These are phyloP conservation scores for Chaetomium sp. DNA, from an alignment of 2,329 filamentous ascomycete genomes.

Conservation along the genomic window DNA sequence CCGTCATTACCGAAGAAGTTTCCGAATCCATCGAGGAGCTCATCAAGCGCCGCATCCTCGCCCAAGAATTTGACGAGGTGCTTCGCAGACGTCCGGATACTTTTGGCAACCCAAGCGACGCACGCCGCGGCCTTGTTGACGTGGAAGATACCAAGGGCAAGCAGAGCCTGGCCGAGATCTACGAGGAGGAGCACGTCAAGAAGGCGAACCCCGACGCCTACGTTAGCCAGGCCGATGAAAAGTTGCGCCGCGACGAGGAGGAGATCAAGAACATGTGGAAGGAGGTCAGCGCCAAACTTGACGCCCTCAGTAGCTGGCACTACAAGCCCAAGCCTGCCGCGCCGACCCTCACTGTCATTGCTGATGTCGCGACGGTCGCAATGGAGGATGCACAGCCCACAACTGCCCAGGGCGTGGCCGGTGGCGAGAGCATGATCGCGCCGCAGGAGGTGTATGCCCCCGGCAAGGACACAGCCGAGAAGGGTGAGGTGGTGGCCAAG, in stretches of 20 bases:
- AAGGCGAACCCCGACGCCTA: conserved; percentile 75
- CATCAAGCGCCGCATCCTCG: conserved; percentile 89
- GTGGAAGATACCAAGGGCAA: conserved; percentile 86
- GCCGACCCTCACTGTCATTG: conserved; percentile 80
- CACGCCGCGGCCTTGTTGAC: conserved; percentile 73
- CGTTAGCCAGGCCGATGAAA: conserved; percentile 79
- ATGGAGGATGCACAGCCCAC: conserved; percentile 96
- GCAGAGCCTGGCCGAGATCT: conserved; percentile 86
- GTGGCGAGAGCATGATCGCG: conserved; percentile 74
- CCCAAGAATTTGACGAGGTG: conserved; percentile 90
- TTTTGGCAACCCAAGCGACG: conserved; percentile 59
- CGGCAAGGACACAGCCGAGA: conserved; percentile 63
- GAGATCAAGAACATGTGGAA: conserved; percentile 85
- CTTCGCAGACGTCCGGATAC: conserved; percentile 78
- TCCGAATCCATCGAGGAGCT: conserved; percentile 90
- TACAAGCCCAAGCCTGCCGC: conserved; percentile 88
- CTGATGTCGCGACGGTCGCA: conserved; percentile 85
- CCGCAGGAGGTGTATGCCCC: conserved; percentile 93
- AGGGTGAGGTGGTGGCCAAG: conserved; percentile 75
- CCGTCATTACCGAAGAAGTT: conserved; percentile 88
- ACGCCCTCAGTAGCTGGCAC: conserved; percentile 89
- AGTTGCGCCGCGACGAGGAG: conserved; percentile 76
- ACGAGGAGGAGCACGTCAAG: conserved; percentile 89
- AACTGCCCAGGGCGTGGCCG: conserved; percentile 71
- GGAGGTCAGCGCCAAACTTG: conserved; percentile 76